Evolutionary conservation across 73 alveolate genomes (phyloP).

Genomic region (Paramecium primaurelia): DNA sequence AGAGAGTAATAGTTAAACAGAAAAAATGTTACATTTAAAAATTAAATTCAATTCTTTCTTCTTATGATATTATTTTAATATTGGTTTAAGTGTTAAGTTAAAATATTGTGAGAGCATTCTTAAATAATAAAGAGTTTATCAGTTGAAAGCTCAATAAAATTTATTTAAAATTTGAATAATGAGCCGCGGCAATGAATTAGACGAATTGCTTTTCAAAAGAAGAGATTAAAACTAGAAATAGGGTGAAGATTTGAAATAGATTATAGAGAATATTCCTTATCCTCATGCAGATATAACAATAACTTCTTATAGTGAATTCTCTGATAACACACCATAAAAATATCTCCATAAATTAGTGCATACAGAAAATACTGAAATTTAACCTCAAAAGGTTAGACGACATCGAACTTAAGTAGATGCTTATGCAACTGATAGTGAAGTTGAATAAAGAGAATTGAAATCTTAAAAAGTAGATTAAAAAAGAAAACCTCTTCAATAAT

Average conservation of each 20-base stretch:
- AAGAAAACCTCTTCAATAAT: neutral
- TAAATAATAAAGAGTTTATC: neutral
- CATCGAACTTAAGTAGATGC: conserved; percentile 6
- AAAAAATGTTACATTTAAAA: neutral
- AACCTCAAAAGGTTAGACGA: neutral
- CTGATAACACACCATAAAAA: conserved; percentile 47
- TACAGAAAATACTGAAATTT: conserved; percentile 13
- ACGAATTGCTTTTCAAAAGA: conserved; percentile 39
- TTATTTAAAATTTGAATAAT: neutral
- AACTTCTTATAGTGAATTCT: conserved; percentile 37
- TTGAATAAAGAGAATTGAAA: neutral
- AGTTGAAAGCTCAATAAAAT: neutral
- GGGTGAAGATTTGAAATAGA: conserved; percentile 9
- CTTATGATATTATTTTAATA: neutral
- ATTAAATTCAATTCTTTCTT: neutral
- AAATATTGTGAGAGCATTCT: neutral
- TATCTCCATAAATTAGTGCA: neutral
- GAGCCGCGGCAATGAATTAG: conserved; percentile 42
- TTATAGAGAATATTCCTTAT: neutral
- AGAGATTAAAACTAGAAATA: neutral
- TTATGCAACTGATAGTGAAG: conserved; percentile 5
- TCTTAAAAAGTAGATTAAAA: neutral
- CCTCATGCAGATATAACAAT: conserved; percentile 41
- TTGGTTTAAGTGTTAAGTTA: neutral
- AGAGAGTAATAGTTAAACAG: neutral